Evolutionary conservation across 352 stramenopile genomes (phyloP).

Genomic region (Plasmopara viticola): DNA sequence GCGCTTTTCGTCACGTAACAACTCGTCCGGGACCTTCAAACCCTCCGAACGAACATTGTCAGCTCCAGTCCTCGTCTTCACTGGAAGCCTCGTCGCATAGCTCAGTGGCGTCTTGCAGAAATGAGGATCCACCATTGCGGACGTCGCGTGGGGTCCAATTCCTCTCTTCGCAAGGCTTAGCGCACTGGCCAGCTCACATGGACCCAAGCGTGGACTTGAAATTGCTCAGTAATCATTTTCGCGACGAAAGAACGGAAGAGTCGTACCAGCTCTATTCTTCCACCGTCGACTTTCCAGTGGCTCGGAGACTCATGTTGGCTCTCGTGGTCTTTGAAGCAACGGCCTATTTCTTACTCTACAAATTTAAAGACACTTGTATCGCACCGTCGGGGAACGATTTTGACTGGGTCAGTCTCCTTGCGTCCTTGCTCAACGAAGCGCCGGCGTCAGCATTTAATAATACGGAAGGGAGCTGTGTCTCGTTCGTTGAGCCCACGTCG

Average conservation of each 20-base stretch:
- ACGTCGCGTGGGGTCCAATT: constrained; percentile 23
- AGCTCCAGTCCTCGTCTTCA: constrained; percentile 8
- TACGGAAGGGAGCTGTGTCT: constrained; percentile 24
- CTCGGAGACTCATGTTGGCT: constrained; percentile 51
- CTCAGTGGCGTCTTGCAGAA: constrained; percentile 11
- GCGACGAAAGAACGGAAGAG: constrained; percentile 59
- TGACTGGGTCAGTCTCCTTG: constrained; percentile 21
- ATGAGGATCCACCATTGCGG: constrained; percentile 1
- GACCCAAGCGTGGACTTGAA: constrained; percentile 49
- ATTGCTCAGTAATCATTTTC: constrained; percentile 62
- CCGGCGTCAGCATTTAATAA: constrained; percentile 3
- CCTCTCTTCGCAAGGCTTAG: constrained; percentile 33
- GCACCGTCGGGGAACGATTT: constrained; percentile 25
- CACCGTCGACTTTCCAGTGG: constrained; percentile 55
- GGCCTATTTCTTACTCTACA: constrained; percentile 47
- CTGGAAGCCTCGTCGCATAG: constrained; percentile 17
- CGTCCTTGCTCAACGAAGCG: constrained; percentile 13
- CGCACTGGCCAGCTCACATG: constrained; percentile 44
- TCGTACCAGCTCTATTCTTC: constrained; percentile 79
- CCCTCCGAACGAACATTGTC: not conserved
- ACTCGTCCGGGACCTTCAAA: constrained; percentile 8
- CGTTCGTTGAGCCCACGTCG: constrained; percentile 20
- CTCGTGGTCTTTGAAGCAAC: constrained; percentile 49
- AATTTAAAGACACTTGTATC: constrained; percentile 37
- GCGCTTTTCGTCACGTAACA: constrained; percentile 9